Evolutionary conservation across 1,139 yeast species (phyloP).

Genomic region (Pichia sp.): DNA sequence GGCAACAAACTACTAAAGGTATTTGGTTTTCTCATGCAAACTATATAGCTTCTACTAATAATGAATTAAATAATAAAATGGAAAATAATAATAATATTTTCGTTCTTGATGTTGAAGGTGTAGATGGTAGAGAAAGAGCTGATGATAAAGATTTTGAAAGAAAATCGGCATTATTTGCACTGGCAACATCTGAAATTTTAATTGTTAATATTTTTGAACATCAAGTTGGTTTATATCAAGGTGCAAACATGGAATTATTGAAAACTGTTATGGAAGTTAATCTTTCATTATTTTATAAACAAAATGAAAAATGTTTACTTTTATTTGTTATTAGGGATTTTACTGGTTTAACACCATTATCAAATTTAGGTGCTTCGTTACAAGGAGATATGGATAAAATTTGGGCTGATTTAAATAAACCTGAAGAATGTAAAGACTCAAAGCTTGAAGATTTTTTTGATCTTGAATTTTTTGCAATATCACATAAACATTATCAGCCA

Average conservation of each 20-base stretch:
- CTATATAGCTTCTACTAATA: slow-evolving; percentile 23
- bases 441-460: slow-evolving; percentile 76
- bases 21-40: slow-evolving; percentile 79
- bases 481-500: slow-evolving; percentile 80
- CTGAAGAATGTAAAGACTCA: slow-evolving; percentile 49
- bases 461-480: slow-evolving; percentile 69
- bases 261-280: slow-evolving; percentile 97
- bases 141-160: slow-evolving; percentile 98
- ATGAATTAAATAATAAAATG: slow-evolving; percentile 3
- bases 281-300: slow-evolving; percentile 63
- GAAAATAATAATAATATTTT: slow-evolving; percentile 41
- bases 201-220: slow-evolving; percentile 96
- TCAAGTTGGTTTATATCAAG: slow-evolving; percentile 94
- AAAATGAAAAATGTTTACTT: slow-evolving; percentile 61
- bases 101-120: slow-evolving; percentile 95
- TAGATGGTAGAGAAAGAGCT: slow-evolving; percentile 96
- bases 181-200: slow-evolving; percentile 84
- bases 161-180: slow-evolving; percentile 90
- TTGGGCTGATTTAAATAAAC: slow-evolving; percentile 77
- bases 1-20: slow-evolving; percentile 92
- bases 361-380: slow-evolving; percentile 62
- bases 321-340: slow-evolving; percentile 91
- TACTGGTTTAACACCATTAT: slow-evolving; percentile 80
- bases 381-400: slow-evolving; percentile 64
- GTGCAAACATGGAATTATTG: slow-evolving; percentile 92